Base-by-base conservation (phyloP, 495 filamentous ascomycete species). In the Hyaloscypha hepaticicola region DNA sequence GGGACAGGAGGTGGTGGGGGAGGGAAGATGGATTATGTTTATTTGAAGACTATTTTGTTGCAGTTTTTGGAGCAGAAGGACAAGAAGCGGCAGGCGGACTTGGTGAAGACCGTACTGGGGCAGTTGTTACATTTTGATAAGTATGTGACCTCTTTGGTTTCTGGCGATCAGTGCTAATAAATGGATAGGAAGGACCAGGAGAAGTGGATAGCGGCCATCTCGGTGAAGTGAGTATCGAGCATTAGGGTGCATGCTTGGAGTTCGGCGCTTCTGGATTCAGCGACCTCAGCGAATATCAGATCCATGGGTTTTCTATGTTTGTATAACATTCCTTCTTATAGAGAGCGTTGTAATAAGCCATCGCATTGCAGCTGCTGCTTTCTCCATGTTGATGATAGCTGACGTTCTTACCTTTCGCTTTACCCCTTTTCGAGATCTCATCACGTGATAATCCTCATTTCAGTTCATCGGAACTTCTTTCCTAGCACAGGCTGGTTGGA, bases 41-140 rank as follows among this genome's bases (percentile, higher is more conserved):
- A 99, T 73, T 74, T 99, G 64, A 98, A 98, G 80, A 97, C 96
- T 33, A 92, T 99, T 41, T 81, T 99, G 26, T 77, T 98, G 50
- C 94, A 97, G 75, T 97, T 99, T 70, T 75, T 99, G 72, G 93
- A 97, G 80, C 90, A 95, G 73, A 91, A 87, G 78, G 95, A 99
- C 71, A 96, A 93, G 78, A 92, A 86, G 73, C 84, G 92, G 64
- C 90, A 96, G 74, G 85, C 88, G 72, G 93, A 97, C 80, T 80
- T 99, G 58, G 89, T 99, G 26, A 69, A 69, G 56, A 95, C 94
- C 16, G 93, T 97, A 14, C 74, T 99, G 55, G 92, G 90, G 55
- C 93, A 91, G 86, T 77, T 98, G 70, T 81, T 99, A 64, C 89
- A 91, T 75, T 96, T 98, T 78, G 91, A 97, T 73, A 85, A 87